Evolutionary conservation across 2,329 filamentous ascomycete genomes (phyloP), one percentile per base, ranked within the genome.

Genomic region (Fusarium sublunatum): DNA sequence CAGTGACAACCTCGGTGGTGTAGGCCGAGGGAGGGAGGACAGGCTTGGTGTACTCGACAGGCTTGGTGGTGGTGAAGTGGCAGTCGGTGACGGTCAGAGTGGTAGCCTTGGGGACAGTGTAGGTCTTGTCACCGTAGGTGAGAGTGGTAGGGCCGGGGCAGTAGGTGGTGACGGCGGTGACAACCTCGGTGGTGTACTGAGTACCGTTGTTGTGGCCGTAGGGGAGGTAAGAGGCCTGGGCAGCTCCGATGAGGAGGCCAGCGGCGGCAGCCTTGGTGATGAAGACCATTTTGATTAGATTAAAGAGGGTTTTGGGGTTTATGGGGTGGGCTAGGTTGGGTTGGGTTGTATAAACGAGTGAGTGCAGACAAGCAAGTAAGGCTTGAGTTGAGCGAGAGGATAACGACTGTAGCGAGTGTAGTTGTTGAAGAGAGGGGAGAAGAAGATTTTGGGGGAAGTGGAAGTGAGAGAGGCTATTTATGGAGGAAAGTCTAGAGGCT

Each of bases 51-150:
- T 50, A 43, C 56, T 61, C 77, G 71, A 87, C 78, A 53, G 85
- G 84, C 79, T 82, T 83, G 79, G 81, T 83, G 77, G 87, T 72
- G 73, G 85, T 91, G 88, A 87, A 90, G 67, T 87, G 85, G 83
- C 88, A 90, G 83, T 89, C 81, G 70, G 86, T 86, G 82, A 90
- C 85, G 80, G 88, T 90, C 77, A 90, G 77, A 75, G 86, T 88
- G 74, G 86, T 88, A 74, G 88, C 85, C 79, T 83, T 80, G 66
- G 87, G 87, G 78, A 92, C 82, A 70, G 84, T 88, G 83, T 90
- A 91, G 79, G 88, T 91, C 75, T 83, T 81, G 77, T 77, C 80
- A 75, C 82, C 84, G 79, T 89, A 82, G 74, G 84, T 85, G 76
- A 91, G 77, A 69, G 81, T 77, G 70, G 89, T 91, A 65, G 89